Evolutionary conservation across 495 filamentous ascomycete species (phyloP).

Genomic region (Friedmanniomyces simplex): DNA sequence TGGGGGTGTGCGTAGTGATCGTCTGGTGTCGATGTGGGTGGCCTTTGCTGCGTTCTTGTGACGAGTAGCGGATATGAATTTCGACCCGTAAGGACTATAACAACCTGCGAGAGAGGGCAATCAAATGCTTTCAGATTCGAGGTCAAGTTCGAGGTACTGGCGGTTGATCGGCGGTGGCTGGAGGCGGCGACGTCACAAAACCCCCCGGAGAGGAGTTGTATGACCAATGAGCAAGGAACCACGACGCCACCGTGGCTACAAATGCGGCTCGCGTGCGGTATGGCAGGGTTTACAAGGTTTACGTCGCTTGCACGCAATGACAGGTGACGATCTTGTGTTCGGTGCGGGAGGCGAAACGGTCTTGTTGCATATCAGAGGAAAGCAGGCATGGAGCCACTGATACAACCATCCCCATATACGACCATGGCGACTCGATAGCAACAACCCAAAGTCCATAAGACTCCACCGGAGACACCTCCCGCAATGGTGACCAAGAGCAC

Average conservation of each 20-base stretch:
- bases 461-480: background rate
- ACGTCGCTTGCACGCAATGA: background rate
- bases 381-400: no score
- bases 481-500: conserved; percentile 5
- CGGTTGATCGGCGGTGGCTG: background rate
- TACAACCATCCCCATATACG: background rate
- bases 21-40: background rate
- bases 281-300: no score
- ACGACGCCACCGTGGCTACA: background rate
- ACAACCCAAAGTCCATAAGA: background rate
- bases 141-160: background rate
- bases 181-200: background rate
- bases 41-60: background rate
- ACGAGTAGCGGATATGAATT: no score
- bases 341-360: no score
- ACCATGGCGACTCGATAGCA: background rate
- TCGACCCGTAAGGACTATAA: no score
- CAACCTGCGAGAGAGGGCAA: no score
- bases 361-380: no score
- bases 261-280: background rate
- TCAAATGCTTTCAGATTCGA: no score
- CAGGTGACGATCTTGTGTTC: background rate
- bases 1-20: background rate
- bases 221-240: background rate
- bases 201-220: background rate